phyloP scores from a whole-genome alignment of 169 alveolate genomes.

The Cryptosporidium muris region DNA sequence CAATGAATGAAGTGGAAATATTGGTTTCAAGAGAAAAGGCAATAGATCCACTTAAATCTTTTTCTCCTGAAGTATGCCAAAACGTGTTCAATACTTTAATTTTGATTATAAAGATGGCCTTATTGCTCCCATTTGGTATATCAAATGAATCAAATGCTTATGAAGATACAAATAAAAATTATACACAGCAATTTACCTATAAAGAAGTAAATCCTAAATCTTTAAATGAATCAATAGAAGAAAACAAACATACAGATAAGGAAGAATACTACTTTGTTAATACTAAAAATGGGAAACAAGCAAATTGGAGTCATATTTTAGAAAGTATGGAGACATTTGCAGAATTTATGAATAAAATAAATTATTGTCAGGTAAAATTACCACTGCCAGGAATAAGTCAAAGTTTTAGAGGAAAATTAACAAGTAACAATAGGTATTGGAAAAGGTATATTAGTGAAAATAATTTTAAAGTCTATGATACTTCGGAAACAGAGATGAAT shows the following conservation, averaged over 20 bases:
- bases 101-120: constrained; percentile 33
- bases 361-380: constrained; percentile 7
- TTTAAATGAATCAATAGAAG: neutral
- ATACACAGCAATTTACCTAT: too few species aligned
- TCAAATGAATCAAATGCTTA: neutral
- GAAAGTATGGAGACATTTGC: constrained; percentile 43
- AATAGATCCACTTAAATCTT: constrained; percentile 5
- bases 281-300: constrained; percentile 11
- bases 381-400: constrained; percentile 62
- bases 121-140: constrained; percentile 14
- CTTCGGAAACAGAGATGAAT: neutral
- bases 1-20: too few species aligned
- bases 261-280: neutral
- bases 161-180: neutral
- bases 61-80: constrained; percentile 51
- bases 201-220: neutral
- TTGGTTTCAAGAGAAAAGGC: neutral
- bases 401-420: constrained; percentile 35
- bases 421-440: neutral
- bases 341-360: constrained; percentile 38
- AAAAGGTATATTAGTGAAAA: neutral
- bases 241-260: neutral
- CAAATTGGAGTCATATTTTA: constrained; percentile 36
- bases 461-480: neutral
- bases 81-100: constrained; percentile 29